Evolutionary conservation across 75 land plant species (phyloP).

Genomic region (Azolla pinnata): DNA sequence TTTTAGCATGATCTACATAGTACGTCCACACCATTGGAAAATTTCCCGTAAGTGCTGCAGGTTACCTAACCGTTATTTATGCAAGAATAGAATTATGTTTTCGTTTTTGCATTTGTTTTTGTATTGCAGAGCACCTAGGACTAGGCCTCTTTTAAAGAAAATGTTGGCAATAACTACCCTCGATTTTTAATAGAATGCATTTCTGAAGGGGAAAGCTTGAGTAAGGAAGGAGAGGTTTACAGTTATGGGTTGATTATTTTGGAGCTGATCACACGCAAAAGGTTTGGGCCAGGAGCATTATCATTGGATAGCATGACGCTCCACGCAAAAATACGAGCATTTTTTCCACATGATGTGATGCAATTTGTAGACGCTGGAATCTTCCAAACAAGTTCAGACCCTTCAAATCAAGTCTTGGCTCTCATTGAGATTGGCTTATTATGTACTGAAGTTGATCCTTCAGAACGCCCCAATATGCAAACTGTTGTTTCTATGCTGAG

Average conservation of each 20-base stretch:
- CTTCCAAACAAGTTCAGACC: not conserved
- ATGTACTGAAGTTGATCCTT: slow-evolving; percentile 4
- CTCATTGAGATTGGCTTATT: not conserved
- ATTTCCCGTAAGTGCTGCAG: too few relatives aligned
- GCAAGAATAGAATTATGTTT: too few relatives aligned
- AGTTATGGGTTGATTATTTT: slow-evolving; percentile 4
- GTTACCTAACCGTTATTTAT: too few relatives aligned
- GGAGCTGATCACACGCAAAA: slow-evolving; percentile 4
- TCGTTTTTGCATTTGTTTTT: not conserved
- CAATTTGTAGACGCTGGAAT: slow-evolving; percentile 4
- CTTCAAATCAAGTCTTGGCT: slow-evolving; percentile 2
- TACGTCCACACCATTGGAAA: not conserved
- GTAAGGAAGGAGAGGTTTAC: not conserved
- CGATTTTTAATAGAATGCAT: slow-evolving; percentile 5
- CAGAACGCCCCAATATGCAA: not conserved
- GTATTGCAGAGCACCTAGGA: not conserved
- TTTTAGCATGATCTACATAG: not conserved
- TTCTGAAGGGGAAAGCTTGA: slow-evolving; percentile 1
- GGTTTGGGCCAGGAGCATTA: not conserved
- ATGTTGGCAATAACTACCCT: not conserved
- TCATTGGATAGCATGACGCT: not conserved
- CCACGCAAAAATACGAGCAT: not conserved
- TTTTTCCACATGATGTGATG: not conserved
- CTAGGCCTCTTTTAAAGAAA: not conserved
- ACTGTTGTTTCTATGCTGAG: not conserved